phyloP scores from a whole-genome alignment of 352 stramenopile genomes.

The Phytophthora sp. region DNA sequence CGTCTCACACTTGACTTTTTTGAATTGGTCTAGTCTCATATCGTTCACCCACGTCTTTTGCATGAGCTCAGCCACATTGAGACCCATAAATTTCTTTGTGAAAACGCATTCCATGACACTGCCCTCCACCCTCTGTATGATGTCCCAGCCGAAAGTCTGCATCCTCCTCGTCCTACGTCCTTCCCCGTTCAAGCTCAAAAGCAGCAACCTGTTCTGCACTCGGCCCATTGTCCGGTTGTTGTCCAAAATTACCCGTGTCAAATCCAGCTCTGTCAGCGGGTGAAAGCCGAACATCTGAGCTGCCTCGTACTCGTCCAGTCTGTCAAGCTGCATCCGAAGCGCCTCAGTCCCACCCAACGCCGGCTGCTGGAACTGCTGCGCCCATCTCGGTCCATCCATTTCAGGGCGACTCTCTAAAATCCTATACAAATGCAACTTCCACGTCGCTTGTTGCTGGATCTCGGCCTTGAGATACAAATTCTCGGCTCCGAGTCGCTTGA shows the following conservation, averaged over 20 bases:
- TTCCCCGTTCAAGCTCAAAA: constrained; percentile 8
- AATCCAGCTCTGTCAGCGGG: constrained; percentile 37
- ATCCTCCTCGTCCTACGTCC: constrained; percentile 16
- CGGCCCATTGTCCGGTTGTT: constrained; percentile 39
- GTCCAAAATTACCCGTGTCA: constrained; percentile 48
- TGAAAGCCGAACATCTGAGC: constrained; percentile 47
- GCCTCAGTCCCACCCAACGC: constrained; percentile 22
- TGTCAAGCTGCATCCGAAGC: constrained; percentile 35
- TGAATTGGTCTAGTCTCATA: constrained; percentile 45
- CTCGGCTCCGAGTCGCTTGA: constrained; percentile 48
- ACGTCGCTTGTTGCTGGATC: constrained; percentile 47
- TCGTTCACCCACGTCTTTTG: constrained; percentile 52
- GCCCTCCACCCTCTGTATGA: constrained; percentile 39
- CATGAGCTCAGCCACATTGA: constrained; percentile 42
- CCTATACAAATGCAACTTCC: constrained; percentile 48
- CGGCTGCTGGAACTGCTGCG: constrained; percentile 32
- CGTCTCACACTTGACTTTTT: constrained; percentile 57
- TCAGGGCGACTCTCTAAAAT: constrained; percentile 40
- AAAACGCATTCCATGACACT: constrained; percentile 54
- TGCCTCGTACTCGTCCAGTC: constrained; percentile 42
- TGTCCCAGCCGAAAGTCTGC: constrained; percentile 51
- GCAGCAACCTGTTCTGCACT: constrained; percentile 42
- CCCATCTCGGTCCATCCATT: constrained; percentile 26
- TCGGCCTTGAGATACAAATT: constrained; percentile 52
- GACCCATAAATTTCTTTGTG: constrained; percentile 44